Conservation (phyloP, 192 early-diverging fungal species). For the Backusella mclennaniae region DNA sequence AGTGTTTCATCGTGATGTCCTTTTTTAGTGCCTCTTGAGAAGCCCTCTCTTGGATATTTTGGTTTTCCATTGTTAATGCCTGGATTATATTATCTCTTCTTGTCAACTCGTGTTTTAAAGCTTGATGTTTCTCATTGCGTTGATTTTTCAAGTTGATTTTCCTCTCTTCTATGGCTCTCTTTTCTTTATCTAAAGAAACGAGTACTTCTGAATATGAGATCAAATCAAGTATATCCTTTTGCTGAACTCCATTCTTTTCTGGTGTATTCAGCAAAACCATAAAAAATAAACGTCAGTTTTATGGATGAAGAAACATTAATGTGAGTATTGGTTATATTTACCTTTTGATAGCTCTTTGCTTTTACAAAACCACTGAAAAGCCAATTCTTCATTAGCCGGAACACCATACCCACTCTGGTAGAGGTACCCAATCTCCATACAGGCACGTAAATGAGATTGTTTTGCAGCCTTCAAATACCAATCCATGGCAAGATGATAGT, state of each 20-base stretch:
- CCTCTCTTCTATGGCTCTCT: not conserved
- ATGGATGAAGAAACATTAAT: not conserved
- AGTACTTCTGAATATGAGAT: not conserved
- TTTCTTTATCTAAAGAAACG: not conserved
- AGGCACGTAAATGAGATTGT: not conserved
- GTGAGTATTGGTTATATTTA: not conserved
- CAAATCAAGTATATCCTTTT: not conserved
- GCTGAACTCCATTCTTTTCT: not conserved
- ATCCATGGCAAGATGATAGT: not conserved
- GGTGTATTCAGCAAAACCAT: too few relatives aligned
- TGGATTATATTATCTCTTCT: not conserved
- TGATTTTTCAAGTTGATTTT: not conserved
- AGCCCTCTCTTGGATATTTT: not conserved
- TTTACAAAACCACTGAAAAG: not conserved
- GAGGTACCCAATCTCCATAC: not conserved
- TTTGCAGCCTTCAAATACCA: not conserved
- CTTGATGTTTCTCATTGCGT: not conserved
- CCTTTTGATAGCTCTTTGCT: not conserved
- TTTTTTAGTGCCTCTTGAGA: not conserved
- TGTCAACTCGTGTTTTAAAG: not conserved
- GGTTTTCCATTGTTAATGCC: not conserved
- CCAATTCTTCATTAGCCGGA: not conserved
- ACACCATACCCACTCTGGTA: not conserved
- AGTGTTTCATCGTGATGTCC: not conserved
- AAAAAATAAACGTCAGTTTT: not conserved